phyloP scores from a whole-genome alignment of 805 yeast genomes.

The Wickerhamiella azymoides region DNA sequence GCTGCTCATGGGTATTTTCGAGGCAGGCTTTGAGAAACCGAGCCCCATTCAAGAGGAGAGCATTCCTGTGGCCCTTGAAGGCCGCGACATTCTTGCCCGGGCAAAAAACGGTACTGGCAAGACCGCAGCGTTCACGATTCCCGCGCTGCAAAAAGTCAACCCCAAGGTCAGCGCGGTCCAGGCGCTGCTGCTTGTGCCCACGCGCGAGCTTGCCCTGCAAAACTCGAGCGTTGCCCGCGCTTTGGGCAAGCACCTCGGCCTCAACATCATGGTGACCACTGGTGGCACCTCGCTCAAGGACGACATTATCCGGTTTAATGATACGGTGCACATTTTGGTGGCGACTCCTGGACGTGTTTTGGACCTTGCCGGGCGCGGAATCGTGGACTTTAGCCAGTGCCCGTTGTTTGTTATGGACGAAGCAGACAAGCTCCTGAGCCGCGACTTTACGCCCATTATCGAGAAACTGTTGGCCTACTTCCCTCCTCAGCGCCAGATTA shows the following conservation, averaged over 20 bases:
- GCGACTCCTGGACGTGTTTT: constrained; percentile 97
- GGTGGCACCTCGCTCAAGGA: constrained; percentile 94
- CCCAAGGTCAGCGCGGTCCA: constrained; percentile 77
- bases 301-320: constrained; percentile 84
- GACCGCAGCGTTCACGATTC: constrained; percentile 94
- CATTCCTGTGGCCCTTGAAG: constrained; percentile 88
- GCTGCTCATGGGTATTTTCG: constrained; percentile 93
- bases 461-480: constrained; percentile 74
- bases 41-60: constrained; percentile 97
- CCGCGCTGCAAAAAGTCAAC: constrained; percentile 77
- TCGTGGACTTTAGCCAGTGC: constrained; percentile 80
- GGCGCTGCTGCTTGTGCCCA: constrained; percentile 87
- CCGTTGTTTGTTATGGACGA: constrained; percentile 93
- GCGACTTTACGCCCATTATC: constrained; percentile 77
- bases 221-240: constrained; percentile 96
- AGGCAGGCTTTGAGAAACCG: constrained; percentile 97
- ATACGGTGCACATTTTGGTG: constrained; percentile 84
- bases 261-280: constrained; percentile 94
- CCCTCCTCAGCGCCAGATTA: constrained; percentile 68
- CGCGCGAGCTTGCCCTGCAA: constrained; percentile 94
- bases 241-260: constrained; percentile 81
- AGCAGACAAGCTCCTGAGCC: constrained; percentile 91
- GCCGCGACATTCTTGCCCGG: constrained; percentile 91
- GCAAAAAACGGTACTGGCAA: constrained; percentile 99
- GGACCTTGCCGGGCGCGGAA: constrained; percentile 76